A percentile compares a stretch with the other conserved stretches of the same genome.
phyloP scores from a whole-genome alignment of 495 filamentous ascomycete species.

The Aspergillus cristatus region DNA sequence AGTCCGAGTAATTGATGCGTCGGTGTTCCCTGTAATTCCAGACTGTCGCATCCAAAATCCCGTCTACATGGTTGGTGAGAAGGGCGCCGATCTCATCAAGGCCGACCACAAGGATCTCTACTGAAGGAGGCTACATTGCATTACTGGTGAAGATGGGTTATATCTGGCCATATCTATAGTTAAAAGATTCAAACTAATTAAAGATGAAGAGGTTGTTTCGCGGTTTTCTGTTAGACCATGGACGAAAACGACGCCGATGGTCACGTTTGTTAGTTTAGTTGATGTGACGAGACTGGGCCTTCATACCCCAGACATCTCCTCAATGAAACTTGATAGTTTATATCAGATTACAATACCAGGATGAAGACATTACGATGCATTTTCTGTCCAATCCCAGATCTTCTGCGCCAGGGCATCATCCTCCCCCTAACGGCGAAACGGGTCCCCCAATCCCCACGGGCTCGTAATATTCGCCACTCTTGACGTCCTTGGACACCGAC shows the following conservation, averaged over 20 bases:
- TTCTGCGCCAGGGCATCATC: constrained; percentile 37
- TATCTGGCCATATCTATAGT: background rate
- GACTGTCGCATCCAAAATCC: constrained; percentile 19
- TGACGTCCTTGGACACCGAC: constrained; percentile 18
- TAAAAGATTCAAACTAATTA: no score
- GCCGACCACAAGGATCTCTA: no score
- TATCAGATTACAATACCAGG: no score
- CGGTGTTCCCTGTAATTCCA: constrained; percentile 14
- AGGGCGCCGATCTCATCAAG: constrained; percentile 41
- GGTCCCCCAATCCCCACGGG: constrained; percentile 46
- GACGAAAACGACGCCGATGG: no score
- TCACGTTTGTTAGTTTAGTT: no score
- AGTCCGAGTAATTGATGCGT: constrained; percentile 36
- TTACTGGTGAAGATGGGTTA: background rate
- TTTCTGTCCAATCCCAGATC: constrained; percentile 49
- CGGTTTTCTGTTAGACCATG: no score
- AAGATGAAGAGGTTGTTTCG: no score
- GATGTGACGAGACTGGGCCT: no score
- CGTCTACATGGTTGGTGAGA: constrained; percentile 45
- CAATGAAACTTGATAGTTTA: no score
- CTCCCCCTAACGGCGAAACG: constrained; percentile 8
- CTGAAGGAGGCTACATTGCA: no score
- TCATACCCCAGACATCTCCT: no score
- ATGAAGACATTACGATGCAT: no score
- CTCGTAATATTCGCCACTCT: constrained; percentile 39